Evolutionary conservation across 164 flowering plant species (phyloP), one percentile per base, ranked within the genome.

Genomic region (Macadamia integrifolia): DNA sequence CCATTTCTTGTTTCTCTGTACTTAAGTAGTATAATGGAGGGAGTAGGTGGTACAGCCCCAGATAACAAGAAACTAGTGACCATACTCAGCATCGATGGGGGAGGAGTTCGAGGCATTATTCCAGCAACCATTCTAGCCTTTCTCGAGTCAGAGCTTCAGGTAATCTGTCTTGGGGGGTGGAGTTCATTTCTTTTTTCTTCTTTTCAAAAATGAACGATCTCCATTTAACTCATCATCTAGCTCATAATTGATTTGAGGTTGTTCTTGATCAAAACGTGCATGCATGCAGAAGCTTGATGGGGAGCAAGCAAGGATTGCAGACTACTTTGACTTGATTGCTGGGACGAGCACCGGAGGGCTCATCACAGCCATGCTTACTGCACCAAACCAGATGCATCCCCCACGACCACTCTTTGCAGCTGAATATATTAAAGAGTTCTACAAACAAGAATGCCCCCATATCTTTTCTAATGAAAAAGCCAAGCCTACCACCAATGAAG

Each of bases 271-370:
- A 8, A 8, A 46, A 11, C 12, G n/a, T n/a, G n/a, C n/a, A n/a
- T n/a, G n/a, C n/a, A 46, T 46, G 58, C 69, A 67, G 69, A 58
- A 58, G 6, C 29, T 58, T 2, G 62, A 67, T 46, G 69, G 69
- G 14, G n/a, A 58, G 28, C 30, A 29, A 13, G 69, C 43, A 58
- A 58, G 69, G 62, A 58, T 67, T 58, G 69, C 69, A 9, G 69
- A 67, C 60, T 67, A 67, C 42, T 67, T 67, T 14, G 69, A 67
- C 62, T 43, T 67, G 62, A 67, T 67, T n/a, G 69, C 69, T 8
- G 69, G 61, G 7, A 46, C 69, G 42, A 58, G 62, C 62, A 65
- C 67, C 52, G 67, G 67, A 53, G 55, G 67, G 46, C 67, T 65
- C 8, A 58, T 65, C 11, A 53, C 67, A 17, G 59, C 67, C 23